Percentiles rank a stretch among this genome's conserved stretches.
These are phyloP conservation scores for Paramecium octaurelia DNA, from an alignment of 73 alveolate genomes.

Conservation along the genomic window DNA sequence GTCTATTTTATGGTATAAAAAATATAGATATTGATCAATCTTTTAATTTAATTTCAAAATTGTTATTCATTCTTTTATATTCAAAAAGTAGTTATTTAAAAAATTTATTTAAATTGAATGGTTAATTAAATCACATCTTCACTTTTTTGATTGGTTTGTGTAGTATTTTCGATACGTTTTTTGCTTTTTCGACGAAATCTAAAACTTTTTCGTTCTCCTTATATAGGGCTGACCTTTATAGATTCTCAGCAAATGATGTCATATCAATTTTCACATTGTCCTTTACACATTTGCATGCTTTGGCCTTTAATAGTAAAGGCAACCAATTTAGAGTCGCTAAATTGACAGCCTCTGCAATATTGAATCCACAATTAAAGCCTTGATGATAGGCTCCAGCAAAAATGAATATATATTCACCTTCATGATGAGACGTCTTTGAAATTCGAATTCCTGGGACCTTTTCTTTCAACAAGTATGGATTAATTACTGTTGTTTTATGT, in stretches of 20 bases:
- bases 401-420: constrained; percentile 81
- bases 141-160: neutral
- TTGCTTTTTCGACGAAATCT: neutral
- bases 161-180: neutral
- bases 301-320: constrained; percentile 28
- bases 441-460: constrained; percentile 66
- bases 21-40: too few relatives aligned
- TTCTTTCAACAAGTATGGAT: constrained; percentile 67
- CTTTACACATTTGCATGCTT: constrained; percentile 56
- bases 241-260: constrained; percentile 24
- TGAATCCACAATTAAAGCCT: constrained; percentile 86
- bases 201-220: neutral
- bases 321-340: constrained; percentile 71
- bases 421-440: constrained; percentile 66
- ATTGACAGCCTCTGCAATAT: constrained; percentile 91
- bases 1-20: too few relatives aligned
- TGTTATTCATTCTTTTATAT: neutral
- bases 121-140: neutral
- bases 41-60: too few relatives aligned
- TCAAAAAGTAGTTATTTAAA: neutral
- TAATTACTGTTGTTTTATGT: constrained; percentile 78
- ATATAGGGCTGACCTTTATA: neutral
- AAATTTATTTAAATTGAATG: too few relatives aligned
- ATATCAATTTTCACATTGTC: constrained; percentile 64
- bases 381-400: constrained; percentile 81